phyloP scores from a whole-genome alignment of 139 green algal genomes.

The Picochlorum sp. region DNA sequence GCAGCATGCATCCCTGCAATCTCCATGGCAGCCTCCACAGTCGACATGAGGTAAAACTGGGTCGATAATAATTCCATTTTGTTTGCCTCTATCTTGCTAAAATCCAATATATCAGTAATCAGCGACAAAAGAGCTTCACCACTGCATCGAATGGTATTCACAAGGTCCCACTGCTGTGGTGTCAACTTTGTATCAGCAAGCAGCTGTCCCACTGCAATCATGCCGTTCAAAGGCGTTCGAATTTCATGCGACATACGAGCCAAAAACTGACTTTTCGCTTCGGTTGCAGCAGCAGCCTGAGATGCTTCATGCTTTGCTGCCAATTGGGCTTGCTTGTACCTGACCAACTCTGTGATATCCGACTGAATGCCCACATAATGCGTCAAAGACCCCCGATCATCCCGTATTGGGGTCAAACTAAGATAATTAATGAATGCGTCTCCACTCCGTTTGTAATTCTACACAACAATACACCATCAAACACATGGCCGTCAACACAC shows the following conservation, averaged over 20 bases:
- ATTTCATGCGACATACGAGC: slow-evolving; percentile 93
- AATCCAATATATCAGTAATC: slow-evolving; percentile 89
- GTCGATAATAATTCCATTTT: slow-evolving; percentile 56
- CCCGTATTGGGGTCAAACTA: slow-evolving; percentile 61
- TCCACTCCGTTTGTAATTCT: slow-evolving; percentile 61
- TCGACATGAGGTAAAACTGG: slow-evolving; percentile 59
- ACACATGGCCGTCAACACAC: neutral
- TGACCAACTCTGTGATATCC: slow-evolving; percentile 76
- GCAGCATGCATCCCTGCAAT: slow-evolving; percentile 66
- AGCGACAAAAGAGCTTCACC: slow-evolving; percentile 78
- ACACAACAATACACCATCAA: slow-evolving; percentile 2
- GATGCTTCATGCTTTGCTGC: slow-evolving; percentile 45
- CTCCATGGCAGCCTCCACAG: slow-evolving; percentile 77
- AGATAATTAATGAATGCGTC: slow-evolving; percentile 72
- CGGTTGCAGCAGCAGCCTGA: slow-evolving; percentile 59
- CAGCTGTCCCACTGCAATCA: slow-evolving; percentile 84
- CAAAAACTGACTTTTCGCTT: slow-evolving; percentile 88
- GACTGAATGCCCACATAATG: slow-evolving; percentile 80
- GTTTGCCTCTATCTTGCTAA: slow-evolving; percentile 75
- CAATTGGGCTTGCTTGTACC: slow-evolving; percentile 47
- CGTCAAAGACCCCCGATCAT: slow-evolving; percentile 43
- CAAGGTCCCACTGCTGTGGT: slow-evolving; percentile 55
- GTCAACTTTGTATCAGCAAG: slow-evolving; percentile 60
- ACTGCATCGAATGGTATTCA: slow-evolving; percentile 69
- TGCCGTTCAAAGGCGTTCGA: slow-evolving; percentile 87